These are phyloP conservation scores for Metschnikowia proteae DNA, from an alignment of 805 yeast species.

Conservation along the genomic window DNA sequence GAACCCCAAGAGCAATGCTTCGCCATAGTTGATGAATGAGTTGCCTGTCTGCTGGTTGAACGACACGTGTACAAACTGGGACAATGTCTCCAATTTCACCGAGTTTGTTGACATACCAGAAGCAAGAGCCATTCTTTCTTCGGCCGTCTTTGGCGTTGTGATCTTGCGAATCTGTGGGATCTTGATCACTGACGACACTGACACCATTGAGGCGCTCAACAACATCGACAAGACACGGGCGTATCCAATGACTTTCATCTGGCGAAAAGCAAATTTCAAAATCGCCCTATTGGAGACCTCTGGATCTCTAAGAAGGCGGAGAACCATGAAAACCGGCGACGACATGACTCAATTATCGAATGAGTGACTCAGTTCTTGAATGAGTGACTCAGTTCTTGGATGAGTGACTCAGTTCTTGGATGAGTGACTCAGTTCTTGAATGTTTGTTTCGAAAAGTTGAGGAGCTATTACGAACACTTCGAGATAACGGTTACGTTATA, in stretches of 20 bases:
- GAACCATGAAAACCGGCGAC: constrained; percentile 15
- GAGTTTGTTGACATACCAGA: constrained; percentile 36
- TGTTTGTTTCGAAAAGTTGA: too few relatives aligned
- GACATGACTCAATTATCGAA: not conserved
- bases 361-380: too few relatives aligned
- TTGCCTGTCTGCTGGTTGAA: constrained; percentile 34
- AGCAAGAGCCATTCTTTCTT: constrained; percentile 28
- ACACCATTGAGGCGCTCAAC: constrained; percentile 34
- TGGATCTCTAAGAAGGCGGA: constrained; percentile 36
- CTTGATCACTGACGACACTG: constrained; percentile 35
- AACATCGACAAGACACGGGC: constrained; percentile 31
- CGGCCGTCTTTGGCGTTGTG: constrained; percentile 23
- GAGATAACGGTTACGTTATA: too few relatives aligned
- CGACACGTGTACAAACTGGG: constrained; percentile 37
- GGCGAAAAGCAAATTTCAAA: constrained; percentile 34
- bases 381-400: too few relatives aligned
- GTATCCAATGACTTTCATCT: constrained; percentile 31
- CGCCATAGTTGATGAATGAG: constrained; percentile 40
- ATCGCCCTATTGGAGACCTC: constrained; percentile 38
- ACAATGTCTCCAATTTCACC: constrained; percentile 33
- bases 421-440: too few relatives aligned
- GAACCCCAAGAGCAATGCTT: constrained; percentile 34
- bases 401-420: not conserved
- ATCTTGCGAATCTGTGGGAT: constrained; percentile 41
- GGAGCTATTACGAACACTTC: too few relatives aligned